Percentiles rank a stretch among this genome's conserved stretches.
Conservation (phyloP, 768 basidiomycete genomes). For the Macrolepiota fuliginosa region DNA sequence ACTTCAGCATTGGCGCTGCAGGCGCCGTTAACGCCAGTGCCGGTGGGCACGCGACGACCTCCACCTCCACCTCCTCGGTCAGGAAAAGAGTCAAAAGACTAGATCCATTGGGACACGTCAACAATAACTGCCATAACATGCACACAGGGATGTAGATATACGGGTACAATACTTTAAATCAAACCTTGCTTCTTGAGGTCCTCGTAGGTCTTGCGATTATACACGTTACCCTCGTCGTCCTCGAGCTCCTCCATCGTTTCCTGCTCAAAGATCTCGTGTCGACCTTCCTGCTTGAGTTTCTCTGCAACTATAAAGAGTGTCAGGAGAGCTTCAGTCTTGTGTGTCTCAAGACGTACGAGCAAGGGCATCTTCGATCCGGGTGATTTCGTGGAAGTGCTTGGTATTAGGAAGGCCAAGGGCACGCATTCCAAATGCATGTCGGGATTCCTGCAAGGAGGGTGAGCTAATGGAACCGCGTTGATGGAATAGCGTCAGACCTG, state of each 20-base stretch:
- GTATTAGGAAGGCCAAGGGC: conserved; percentile 96
- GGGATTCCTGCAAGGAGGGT: conserved; percentile 64
- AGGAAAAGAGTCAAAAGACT: conserved; percentile 10
- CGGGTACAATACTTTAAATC: conserved; percentile 43
- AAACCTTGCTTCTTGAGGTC: conserved; percentile 95
- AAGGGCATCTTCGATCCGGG: conserved; percentile 93
- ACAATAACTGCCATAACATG: conserved; percentile 2
- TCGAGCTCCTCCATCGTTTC: conserved; percentile 98
- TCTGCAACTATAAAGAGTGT: conserved; percentile 73
- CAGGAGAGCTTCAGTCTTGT: not conserved
- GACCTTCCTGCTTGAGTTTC: conserved; percentile 95
- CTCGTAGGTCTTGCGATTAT: conserved; percentile 97
- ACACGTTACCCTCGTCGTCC: conserved; percentile 98
- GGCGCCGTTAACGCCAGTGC: conserved; percentile 65
- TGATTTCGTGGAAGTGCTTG: conserved; percentile 99
- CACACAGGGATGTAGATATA: conserved; percentile 3
- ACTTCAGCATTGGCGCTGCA: conserved; percentile 69
- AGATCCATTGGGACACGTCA: not conserved
- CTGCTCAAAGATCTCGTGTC: conserved; percentile 87
- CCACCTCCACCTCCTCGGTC: conserved; percentile 33
- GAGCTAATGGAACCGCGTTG: conserved; percentile 14
- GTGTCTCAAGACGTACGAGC: conserved; percentile 62
- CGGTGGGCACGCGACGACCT: not conserved
- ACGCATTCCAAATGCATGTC: conserved; percentile 98
- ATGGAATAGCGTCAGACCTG: conserved; percentile 47